Evolutionary conservation across 2,329 filamentous ascomycete species (phyloP).

Genomic region (Penicillium sp.): DNA sequence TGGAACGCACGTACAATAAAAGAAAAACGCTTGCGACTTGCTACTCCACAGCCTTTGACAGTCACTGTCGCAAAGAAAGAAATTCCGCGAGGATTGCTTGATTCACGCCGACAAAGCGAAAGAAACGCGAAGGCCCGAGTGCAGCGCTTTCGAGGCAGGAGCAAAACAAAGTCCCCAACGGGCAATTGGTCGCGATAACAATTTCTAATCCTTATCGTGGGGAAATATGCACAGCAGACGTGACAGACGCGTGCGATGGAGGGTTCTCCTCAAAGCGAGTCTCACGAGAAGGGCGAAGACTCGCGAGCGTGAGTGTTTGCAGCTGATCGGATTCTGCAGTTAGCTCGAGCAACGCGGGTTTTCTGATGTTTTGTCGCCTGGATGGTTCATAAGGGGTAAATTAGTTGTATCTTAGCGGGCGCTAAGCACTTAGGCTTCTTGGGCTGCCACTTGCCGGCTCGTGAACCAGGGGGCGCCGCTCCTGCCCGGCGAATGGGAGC

Average conservation of each 20-base stretch:
- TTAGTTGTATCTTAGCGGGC: neutral
- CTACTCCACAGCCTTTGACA: neutral
- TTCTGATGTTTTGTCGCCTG: too few relatives aligned
- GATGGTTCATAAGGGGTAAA: constrained; percentile 8
- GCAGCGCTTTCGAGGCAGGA: neutral
- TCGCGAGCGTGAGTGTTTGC: neutral
- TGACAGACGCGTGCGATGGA: neutral
- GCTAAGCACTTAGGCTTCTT: neutral
- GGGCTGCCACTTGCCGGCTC: neutral
- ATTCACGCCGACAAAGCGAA: neutral
- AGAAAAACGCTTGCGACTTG: neutral
- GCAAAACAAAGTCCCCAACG: neutral
- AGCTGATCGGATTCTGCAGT: neutral
- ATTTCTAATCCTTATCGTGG: neutral
- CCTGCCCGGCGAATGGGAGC: neutral
- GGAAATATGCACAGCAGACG: neutral
- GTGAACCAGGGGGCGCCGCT: neutral
- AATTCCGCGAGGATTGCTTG: neutral
- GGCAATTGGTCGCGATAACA: neutral
- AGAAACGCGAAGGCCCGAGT: neutral
- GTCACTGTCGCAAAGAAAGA: neutral
- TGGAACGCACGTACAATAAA: neutral
- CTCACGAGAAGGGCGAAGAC: neutral
- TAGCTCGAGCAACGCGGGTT: neutral
- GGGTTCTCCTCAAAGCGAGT: neutral